A percentile compares a stretch with the other conserved stretches of the same genome.
Evolutionary conservation across 2,329 filamentous ascomycete genomes (phyloP).

Genomic region (Monosporascus sp.): DNA sequence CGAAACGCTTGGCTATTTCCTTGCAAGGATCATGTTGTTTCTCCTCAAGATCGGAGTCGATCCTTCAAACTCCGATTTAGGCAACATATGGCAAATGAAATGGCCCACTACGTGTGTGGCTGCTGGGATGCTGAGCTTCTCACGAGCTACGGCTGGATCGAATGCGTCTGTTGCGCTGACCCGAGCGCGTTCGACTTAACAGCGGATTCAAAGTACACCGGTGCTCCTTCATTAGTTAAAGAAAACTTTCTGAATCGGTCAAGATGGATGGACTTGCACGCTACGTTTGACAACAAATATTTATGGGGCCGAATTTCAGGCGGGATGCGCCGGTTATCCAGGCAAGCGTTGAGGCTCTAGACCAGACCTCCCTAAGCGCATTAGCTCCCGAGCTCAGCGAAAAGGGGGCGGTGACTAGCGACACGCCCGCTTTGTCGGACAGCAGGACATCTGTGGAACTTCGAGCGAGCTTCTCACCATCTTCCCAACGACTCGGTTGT

Average conservation of each 20-base stretch:
- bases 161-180: too few relatives aligned
- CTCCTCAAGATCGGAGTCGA: conserved; percentile 58
- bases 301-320: conserved; percentile 62
- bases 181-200: too few relatives aligned
- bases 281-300: conserved; percentile 63
- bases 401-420: too few relatives aligned
- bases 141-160: too few relatives aligned
- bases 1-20: conserved; percentile 65
- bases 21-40: conserved; percentile 60
- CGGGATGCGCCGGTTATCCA: conserved; percentile 61
- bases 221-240: too few relatives aligned
- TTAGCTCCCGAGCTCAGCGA: conserved; percentile 22
- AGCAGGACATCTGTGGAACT: neutral
- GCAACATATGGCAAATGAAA: conserved; percentile 66
- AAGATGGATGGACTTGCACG: conserved; percentile 31
- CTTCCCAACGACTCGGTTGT: neutral
- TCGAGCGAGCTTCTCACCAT: neutral
- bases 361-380: conserved; percentile 57
- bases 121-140: too few relatives aligned
- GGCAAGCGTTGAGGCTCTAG: conserved; percentile 53
- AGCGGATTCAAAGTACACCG: too few relatives aligned
- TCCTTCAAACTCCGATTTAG: conserved; percentile 57
- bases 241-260: too few relatives aligned
- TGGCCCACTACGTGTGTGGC: conserved; percentile 19
- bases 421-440: neutral